Conservation (phyloP, 495 filamentous ascomycete genomes). For the Penicillium herquei region DNA sequence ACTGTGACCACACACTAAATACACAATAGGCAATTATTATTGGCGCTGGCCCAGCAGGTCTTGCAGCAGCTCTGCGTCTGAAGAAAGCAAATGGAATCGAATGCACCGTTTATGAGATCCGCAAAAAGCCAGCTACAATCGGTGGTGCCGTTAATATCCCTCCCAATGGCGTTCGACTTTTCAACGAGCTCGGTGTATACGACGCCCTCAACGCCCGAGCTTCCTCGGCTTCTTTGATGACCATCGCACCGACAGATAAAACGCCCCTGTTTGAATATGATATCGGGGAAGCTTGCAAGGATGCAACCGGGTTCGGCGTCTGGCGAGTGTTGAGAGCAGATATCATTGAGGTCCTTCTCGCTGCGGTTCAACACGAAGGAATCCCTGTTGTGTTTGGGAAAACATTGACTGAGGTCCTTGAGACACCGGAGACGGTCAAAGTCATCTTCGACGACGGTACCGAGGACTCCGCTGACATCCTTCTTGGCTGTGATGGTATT, state of each 20-base stretch:
- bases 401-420: slow-evolving; percentile 14
- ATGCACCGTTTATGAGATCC: slow-evolving; percentile 29
- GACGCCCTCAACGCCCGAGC: slow-evolving; percentile 26
- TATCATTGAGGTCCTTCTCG: slow-evolving; percentile 26
- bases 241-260: slow-evolving; percentile 30
- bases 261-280: slow-evolving; percentile 21
- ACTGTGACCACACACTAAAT: too few relatives aligned
- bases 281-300: slow-evolving; percentile 11
- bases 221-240: slow-evolving; percentile 17
- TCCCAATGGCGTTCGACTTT: slow-evolving; percentile 48
- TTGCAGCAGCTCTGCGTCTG: slow-evolving; percentile 27
- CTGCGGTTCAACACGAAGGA: slow-evolving; percentile 15
- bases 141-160: slow-evolving; percentile 47
- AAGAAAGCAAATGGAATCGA: slow-evolving; percentile 24
- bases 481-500: slow-evolving; percentile 60
- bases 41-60: slow-evolving; percentile 49
- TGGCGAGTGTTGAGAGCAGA: slow-evolving; percentile 31
- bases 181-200: slow-evolving; percentile 36
- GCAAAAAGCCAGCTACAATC: slow-evolving; percentile 30
- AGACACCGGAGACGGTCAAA: slow-evolving; percentile 12
- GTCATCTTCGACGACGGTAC: slow-evolving; percentile 30
- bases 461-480: slow-evolving; percentile 40
- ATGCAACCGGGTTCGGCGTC: slow-evolving; percentile 29
- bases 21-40: slow-evolving; percentile 43
- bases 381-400: slow-evolving; percentile 26